A percentile compares a stretch with the other conserved stretches of the same genome.
Evolutionary conservation across 345 rosid species (phyloP).

Genomic region (Gossypium thurberi): DNA sequence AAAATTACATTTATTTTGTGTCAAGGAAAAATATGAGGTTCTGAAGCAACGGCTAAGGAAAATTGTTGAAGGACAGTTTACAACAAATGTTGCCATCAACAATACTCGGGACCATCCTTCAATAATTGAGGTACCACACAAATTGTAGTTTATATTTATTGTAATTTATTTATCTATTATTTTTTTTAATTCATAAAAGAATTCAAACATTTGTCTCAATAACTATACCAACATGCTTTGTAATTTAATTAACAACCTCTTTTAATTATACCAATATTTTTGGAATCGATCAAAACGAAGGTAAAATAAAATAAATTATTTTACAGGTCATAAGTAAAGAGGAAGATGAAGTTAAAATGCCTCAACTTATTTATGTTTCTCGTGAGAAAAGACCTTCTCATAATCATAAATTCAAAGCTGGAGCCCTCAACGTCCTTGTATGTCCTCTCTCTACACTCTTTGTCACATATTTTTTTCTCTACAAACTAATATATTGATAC

Average conservation of each 20-base stretch:
- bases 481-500: not conserved
- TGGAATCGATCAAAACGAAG: no score
- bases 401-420: slow-evolving; percentile 45
- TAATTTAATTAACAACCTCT: no score
- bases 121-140: not conserved
- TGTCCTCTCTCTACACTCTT: not conserved
- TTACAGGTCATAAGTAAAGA: not conserved
- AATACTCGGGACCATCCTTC: not conserved
- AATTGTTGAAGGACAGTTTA: not conserved
- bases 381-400: slow-evolving; percentile 39
- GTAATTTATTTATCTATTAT: not conserved
- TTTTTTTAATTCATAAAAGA: no score
- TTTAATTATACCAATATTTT: no score
- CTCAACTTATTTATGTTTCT: slow-evolving; percentile 30
- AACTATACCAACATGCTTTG: no score
- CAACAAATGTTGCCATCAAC: not conserved
- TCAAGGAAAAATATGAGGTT: not conserved
- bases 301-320: not conserved
- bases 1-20: no score
- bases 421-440: slow-evolving; percentile 52
- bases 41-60: not conserved
- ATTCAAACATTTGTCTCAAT: no score
- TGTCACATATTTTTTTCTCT: not conserved
- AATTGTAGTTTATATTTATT: no score
- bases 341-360: not conserved